A percentile compares a stretch with the other conserved stretches of the same genome.
These are phyloP conservation scores for Leishmania lainsoni DNA, from an alignment of 208 protist genomes.

Conservation along the genomic window DNA sequence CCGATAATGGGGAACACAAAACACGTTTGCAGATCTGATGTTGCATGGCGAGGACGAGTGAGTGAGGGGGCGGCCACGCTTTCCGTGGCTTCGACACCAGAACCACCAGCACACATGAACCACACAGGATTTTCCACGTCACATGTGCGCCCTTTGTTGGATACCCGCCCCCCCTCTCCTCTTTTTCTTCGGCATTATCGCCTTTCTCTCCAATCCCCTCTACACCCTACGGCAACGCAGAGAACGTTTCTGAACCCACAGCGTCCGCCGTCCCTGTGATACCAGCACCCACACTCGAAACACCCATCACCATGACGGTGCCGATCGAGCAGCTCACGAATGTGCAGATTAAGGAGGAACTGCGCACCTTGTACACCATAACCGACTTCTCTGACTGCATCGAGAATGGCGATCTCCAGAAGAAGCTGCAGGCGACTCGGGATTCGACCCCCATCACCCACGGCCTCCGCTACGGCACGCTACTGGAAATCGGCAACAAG, in stretches of 20 bases:
- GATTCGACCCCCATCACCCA: slow-evolving; percentile 52
- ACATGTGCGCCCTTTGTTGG: too few species aligned
- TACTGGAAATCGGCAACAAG: slow-evolving; percentile 76
- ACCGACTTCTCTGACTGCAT: slow-evolving; percentile 73
- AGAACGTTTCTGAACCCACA: not conserved
- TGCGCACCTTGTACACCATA: slow-evolving; percentile 63
- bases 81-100: not conserved
- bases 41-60: not conserved
- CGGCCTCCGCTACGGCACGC: slow-evolving; percentile 58
- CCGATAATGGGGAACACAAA: not conserved
- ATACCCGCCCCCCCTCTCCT: not conserved
- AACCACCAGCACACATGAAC: not conserved
- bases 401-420: slow-evolving; percentile 65
- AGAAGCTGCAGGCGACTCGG: slow-evolving; percentile 55
- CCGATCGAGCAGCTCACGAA: slow-evolving; percentile 51
- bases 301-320: slow-evolving; percentile 12
- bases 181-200: not conserved
- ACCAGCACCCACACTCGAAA: not conserved
- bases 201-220: not conserved
- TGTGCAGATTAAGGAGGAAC: slow-evolving; percentile 70
- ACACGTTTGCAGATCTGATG: not conserved
- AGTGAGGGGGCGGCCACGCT: not conserved
- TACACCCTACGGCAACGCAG: not conserved
- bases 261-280: not conserved
- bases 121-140: not conserved